These are phyloP conservation scores for Arabidopsis thaliana DNA, from an alignment of 345 rosid genomes.

Conservation along the genomic window DNA sequence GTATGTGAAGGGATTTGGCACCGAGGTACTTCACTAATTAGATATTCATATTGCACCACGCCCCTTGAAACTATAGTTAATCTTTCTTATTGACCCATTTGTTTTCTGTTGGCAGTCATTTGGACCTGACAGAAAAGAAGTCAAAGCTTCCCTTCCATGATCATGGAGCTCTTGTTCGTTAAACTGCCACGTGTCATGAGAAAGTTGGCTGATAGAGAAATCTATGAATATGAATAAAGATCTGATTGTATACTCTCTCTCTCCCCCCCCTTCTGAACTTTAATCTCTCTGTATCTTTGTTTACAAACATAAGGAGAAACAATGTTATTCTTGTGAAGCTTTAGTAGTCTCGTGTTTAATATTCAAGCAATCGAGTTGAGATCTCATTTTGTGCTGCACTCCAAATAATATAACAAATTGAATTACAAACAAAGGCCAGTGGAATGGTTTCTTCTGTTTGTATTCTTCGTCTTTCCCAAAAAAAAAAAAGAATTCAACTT, in stretches of 20 bases:
- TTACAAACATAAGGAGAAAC: neutral
- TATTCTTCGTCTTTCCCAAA: slow-evolving; percentile 2
- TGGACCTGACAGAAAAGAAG: slow-evolving; percentile 93
- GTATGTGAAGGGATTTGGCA: slow-evolving; percentile 73
- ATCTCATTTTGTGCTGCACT: neutral
- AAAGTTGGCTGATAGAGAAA: slow-evolving; percentile 1
- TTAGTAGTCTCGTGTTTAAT: slow-evolving; percentile 15
- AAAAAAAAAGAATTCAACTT: slow-evolving; percentile 3
- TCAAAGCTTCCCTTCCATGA: slow-evolving; percentile 72
- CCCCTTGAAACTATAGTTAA: neutral
- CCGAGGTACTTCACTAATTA: slow-evolving; percentile 61
- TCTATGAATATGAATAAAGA: slow-evolving; percentile 33
- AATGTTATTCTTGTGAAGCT: slow-evolving; percentile 24
- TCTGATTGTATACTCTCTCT: neutral
- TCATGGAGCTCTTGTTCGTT: slow-evolving; percentile 51
- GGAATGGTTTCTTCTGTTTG: slow-evolving; percentile 8
- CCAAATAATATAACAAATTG: slow-evolving; percentile 6
- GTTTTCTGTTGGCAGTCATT: slow-evolving; percentile 54
- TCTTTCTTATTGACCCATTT: slow-evolving; percentile 7
- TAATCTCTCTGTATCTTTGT: neutral
- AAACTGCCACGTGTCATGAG: slow-evolving; percentile 6
- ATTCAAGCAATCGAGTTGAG: slow-evolving; percentile 6
- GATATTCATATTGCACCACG: neutral
- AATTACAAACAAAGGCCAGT: slow-evolving; percentile 22
- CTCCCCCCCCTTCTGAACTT: neutral